These are phyloP conservation scores for Chloris gayana DNA, from an alignment of 176 grass and related monocot species.

Conservation along the genomic window DNA sequence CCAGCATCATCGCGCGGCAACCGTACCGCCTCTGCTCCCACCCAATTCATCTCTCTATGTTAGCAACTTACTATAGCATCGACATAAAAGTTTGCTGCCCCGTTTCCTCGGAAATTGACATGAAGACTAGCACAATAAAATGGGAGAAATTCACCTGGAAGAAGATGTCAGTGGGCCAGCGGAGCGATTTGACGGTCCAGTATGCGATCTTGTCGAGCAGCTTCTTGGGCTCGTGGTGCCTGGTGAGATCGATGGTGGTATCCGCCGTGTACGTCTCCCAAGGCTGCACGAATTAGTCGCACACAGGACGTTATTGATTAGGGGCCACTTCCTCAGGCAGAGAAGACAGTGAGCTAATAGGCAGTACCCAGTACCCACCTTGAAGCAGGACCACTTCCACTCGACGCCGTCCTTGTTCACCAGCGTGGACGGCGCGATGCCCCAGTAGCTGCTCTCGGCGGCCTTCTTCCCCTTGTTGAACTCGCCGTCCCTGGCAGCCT, in stretches of 20 bases:
- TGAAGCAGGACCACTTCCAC: slow-evolving; percentile 94
- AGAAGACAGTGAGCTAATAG: not conserved
- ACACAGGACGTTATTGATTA: not conserved
- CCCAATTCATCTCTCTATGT: not conserved
- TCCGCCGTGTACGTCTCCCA: slow-evolving; percentile 63
- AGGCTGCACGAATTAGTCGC: slow-evolving; percentile 42
- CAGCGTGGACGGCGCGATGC: slow-evolving; percentile 51
- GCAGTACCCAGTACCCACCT: slow-evolving; percentile 34
- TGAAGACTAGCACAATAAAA: too few species aligned
- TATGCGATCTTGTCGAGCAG: slow-evolving; percentile 59
- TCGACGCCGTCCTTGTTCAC: slow-evolving; percentile 67
- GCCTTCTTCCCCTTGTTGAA: not conserved
- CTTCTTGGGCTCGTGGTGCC: slow-evolving; percentile 62
- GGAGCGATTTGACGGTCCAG: slow-evolving; percentile 58
- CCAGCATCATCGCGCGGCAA: slow-evolving; percentile 80
- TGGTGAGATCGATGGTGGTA: slow-evolving; percentile 57
- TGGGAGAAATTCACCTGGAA: slow-evolving; percentile 48
- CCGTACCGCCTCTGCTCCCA: slow-evolving; percentile 69
- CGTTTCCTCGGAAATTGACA: not conserved
- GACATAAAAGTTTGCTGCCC: not conserved
- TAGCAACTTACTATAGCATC: not conserved
- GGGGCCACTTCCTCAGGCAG: not conserved
- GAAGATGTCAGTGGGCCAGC: slow-evolving; percentile 66
- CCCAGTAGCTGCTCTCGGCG: slow-evolving; percentile 69
- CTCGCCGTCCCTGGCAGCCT: slow-evolving; percentile 24